Percentiles rank a stretch among this genome's conserved stretches.
These are phyloP conservation scores for Cystofilobasidium macerans DNA, from an alignment of 768 basidiomycete species.

Conservation along the genomic window DNA sequence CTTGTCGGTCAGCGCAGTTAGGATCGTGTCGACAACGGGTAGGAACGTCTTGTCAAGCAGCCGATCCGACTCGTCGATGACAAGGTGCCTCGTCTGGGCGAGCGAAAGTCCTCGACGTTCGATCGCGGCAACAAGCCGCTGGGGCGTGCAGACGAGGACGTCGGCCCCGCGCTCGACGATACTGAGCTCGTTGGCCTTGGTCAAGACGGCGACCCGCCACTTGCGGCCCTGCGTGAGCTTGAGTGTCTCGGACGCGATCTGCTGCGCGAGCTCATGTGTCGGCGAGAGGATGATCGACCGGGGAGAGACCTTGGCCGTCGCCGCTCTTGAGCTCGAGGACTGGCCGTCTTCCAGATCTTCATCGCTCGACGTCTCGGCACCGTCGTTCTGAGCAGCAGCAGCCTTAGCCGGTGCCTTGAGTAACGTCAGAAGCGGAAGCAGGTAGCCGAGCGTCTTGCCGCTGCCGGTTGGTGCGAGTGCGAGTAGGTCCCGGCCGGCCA, in stretches of 20 bases:
- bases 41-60: slow-evolving; percentile 82
- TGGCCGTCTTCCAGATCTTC: slow-evolving; percentile 29
- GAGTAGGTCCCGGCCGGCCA: slow-evolving; percentile 75
- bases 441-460: slow-evolving; percentile 89
- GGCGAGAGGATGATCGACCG: slow-evolving; percentile 77
- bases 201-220: slow-evolving; percentile 72
- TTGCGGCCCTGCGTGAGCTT: slow-evolving; percentile 70
- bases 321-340: slow-evolving; percentile 30
- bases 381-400: not conserved
- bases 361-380: not conserved
- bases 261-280: slow-evolving; percentile 88
- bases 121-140: slow-evolving; percentile 72
- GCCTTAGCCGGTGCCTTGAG: slow-evolving; percentile 32
- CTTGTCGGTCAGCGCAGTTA: slow-evolving; percentile 60
- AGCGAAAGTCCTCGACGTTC: slow-evolving; percentile 41
- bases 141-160: slow-evolving; percentile 81
- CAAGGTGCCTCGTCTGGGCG: slow-evolving; percentile 51
- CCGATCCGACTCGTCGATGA: slow-evolving; percentile 85
- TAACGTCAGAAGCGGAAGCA: slow-evolving; percentile 60
- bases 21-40: slow-evolving; percentile 74
- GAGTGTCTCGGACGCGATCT: slow-evolving; percentile 82
- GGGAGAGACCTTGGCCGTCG: not conserved
- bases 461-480: slow-evolving; percentile 96
- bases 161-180: slow-evolving; percentile 48
- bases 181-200: slow-evolving; percentile 78